These are phyloP conservation scores for Emericellopsis atlantica DNA, from an alignment of 2,329 filamentous ascomycete genomes.

Conservation along the genomic window DNA sequence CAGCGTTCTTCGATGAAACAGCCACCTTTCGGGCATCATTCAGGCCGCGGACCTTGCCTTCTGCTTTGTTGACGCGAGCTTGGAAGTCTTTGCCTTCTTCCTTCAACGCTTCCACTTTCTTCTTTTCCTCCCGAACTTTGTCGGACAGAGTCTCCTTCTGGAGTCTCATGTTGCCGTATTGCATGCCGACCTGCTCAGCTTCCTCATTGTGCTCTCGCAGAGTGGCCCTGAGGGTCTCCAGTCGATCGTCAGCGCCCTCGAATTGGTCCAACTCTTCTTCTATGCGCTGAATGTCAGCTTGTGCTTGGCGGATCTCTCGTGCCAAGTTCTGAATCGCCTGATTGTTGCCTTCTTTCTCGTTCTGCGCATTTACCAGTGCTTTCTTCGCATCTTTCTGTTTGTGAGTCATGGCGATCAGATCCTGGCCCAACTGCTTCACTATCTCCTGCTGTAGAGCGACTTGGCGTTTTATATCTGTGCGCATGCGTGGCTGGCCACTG, in stretches of 20 bases:
- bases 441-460: constrained; percentile 39
- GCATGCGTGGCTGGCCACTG: constrained; percentile 55
- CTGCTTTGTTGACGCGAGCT: constrained; percentile 39
- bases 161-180: constrained; percentile 39
- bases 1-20: constrained; percentile 50
- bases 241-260: constrained; percentile 54
- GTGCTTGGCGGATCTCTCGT: constrained; percentile 42
- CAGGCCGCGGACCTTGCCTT: constrained; percentile 35
- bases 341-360: constrained; percentile 30
- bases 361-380: constrained; percentile 24
- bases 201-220: constrained; percentile 41
- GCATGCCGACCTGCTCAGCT: constrained; percentile 34
- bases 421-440: constrained; percentile 38
- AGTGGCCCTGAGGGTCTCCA: constrained; percentile 44
- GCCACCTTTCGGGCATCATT: constrained; percentile 36
- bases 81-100: constrained; percentile 26
- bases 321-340: constrained; percentile 26
- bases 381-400: constrained; percentile 33
- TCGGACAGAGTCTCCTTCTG: constrained; percentile 34
- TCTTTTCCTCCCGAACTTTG: constrained; percentile 26
- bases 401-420: constrained; percentile 38
- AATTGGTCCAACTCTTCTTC: constrained; percentile 51
- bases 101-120: constrained; percentile 8
- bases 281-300: constrained; percentile 39
- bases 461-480: constrained; percentile 59